Percentiles rank a stretch among this genome's conserved stretches.
phyloP scores from a whole-genome alignment of 1,284 basidiomycete species.

The Fomitopsis pinicola region DNA sequence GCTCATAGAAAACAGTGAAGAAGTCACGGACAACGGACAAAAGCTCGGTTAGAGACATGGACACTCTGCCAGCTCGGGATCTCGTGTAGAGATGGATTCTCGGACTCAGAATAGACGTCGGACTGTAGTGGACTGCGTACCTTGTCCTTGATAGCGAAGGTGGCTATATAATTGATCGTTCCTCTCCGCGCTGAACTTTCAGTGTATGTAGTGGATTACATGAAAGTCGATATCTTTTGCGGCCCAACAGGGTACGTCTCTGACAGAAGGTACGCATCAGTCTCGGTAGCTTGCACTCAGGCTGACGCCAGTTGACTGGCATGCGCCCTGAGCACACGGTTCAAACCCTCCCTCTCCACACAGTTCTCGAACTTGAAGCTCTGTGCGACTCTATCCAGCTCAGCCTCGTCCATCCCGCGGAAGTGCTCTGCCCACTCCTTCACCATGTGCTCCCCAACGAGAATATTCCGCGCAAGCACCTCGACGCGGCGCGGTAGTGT shows the following conservation, averaged over 20 bases:
- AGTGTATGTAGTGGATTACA: no score
- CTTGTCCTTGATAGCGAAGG: neutral
- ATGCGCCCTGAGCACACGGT: slow-evolving; percentile 41
- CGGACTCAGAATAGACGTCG: neutral
- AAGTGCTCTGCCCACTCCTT: slow-evolving; percentile 66
- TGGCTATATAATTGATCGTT: neutral
- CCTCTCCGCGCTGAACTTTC: neutral
- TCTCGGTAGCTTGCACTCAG: neutral
- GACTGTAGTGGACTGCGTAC: neutral
- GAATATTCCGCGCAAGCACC: slow-evolving; percentile 55
- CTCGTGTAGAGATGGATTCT: neutral
- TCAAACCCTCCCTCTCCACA: slow-evolving; percentile 42
- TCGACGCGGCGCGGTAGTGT: slow-evolving; percentile 40
- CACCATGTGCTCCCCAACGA: slow-evolving; percentile 62
- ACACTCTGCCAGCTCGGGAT: neutral
- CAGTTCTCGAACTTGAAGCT: slow-evolving; percentile 62
- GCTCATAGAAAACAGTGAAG: neutral
- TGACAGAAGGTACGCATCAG: neutral
- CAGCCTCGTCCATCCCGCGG: slow-evolving; percentile 44
- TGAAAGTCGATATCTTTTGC: no score
- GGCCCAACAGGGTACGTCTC: neutral
- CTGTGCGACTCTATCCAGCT: slow-evolving; percentile 56
- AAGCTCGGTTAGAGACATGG: neutral
- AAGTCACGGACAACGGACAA: neutral
- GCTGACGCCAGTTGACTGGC: slow-evolving; percentile 11